Base-by-base conservation (phyloP, 495 filamentous ascomycete species). In the Glarea lozoyensis region DNA sequence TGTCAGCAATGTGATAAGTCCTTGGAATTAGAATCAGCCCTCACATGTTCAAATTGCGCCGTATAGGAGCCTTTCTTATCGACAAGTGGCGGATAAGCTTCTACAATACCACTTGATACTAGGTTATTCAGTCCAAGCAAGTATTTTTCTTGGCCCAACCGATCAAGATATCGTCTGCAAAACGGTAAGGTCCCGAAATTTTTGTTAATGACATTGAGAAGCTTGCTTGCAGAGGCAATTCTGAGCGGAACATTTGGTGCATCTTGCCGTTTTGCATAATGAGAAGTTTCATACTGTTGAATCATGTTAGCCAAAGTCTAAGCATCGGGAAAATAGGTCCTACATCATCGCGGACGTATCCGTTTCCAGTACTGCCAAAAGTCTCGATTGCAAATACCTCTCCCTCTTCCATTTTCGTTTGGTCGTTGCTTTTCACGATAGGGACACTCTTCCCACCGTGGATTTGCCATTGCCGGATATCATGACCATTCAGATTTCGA, bases 21-120 rank as follows among this genome's bases (percentile, higher is more conserved):
- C 4, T 13, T 19, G 10, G 27, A 23, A 17, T 46, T 23, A 37
- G 32, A 42, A 32, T 23, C 20, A 47, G 60, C 21, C 62, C 82
- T 71, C 66, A 89, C 86, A 70, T 94, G 88, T 73, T 95, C 88
- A 56, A 69, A 93, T 62, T 95, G 88, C 50, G 88, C 88, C 15
- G 88, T 92, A 59, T 89, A 95, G 10, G 84, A 88, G 45, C 88
- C 88, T 76, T 92, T 93, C 65, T 86, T 77, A 68, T 95, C 88
- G 48, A 78, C 76, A 34, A 95, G 69, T n/a, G 88, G 88, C 2
- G 87, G 87, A 56, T 95, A 94, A 21, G 81, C 77, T 62, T 93
- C 84, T 16, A 95, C 83, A 52, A 95, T 86, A 10, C 86, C 88
- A 34, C 71, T 75, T 12, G 73, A 66, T 17, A 94, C 86, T 37